Evolutionary conservation across 768 basidiomycete species (phyloP), one percentile per base, ranked within the genome.

Genomic region (Lactifluus echinatus): DNA sequence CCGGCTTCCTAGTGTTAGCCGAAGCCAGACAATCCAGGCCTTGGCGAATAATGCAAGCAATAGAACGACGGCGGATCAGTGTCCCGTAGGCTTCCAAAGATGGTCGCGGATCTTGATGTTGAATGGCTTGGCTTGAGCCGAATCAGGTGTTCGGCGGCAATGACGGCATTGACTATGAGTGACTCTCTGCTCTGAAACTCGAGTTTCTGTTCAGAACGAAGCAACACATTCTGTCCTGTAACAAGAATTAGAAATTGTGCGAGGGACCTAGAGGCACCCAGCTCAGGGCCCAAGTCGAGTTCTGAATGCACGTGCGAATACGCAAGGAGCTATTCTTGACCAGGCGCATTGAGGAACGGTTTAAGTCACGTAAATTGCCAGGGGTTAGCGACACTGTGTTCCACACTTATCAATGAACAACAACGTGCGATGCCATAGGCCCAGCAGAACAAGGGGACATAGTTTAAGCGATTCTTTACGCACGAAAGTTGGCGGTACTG

Each of bases 141-240:
- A n/a, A 21, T 19, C 17, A 8, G 11, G 33, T 37, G 57, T 15
- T 45, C 34, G n/a, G 47, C 43, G 34, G 34, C 36, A 50, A 28
- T 39, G n/a, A 45, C n/a, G 23, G 56, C 21, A 21, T 21, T 28
- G 34, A 47, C 31, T 19, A 10, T n/a, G 24, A 17, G 19, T 34
- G 17, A 26, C 15, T 31, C 42, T 34, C 23, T n/a, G 7, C 24
- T 42, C 15, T 23, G 40, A 19, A 17, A n/a, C 31, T 8, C 21
- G 14, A n/a, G 23, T 36, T 55, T 50, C 53, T 50, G 36, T 45
- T 59, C 34, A 53, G 46, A 50, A 45, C 29, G n/a, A 26, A 14
- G 26, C 21, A 28, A 34, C 15, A 15, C n/a, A 53, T 53, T 28
- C n/a, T 21, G 34, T 24, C 17, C 33, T 36, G 48, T 44, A n/a